Evolutionary conservation across 208 protist species (phyloP).

Genomic region (Acanthamoeba culbertsoni): DNA sequence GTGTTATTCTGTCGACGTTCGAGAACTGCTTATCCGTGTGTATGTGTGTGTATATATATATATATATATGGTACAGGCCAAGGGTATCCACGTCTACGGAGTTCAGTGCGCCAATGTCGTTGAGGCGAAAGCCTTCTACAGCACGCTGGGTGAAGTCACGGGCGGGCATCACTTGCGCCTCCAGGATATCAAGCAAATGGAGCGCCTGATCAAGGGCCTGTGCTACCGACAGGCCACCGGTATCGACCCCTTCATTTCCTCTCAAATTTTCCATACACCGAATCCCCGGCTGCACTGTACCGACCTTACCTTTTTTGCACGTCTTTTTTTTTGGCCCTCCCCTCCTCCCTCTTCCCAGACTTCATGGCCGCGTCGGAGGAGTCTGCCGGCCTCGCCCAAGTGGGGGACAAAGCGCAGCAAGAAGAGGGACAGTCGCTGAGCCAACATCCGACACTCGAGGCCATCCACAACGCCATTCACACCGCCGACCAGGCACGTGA

Average conservation of each 20-base stretch:
- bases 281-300: too few relatives aligned
- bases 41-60: too few relatives aligned
- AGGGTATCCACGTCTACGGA: conserved; percentile 59
- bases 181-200: conserved; percentile 36
- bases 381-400: neutral
- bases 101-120: conserved; percentile 14
- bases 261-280: neutral
- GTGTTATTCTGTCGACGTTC: too few relatives aligned
- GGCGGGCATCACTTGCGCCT: conserved; percentile 34
- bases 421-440: conserved; percentile 27
- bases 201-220: conserved; percentile 56
- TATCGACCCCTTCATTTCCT: neutral
- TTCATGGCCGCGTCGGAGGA: conserved; percentile 18
- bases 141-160: neutral
- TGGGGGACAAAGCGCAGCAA: neutral
- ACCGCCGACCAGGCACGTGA: neutral
- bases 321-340: too few relatives aligned
- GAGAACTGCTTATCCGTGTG: neutral
- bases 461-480: conserved; percentile 57
- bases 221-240: conserved; percentile 55
- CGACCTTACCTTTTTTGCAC: too few relatives aligned
- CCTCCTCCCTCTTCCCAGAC: neutral
- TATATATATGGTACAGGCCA: too few relatives aligned
- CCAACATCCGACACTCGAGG: neutral
- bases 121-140: conserved; percentile 5